These are phyloP conservation scores for Liriodendron chinense DNA, from an alignment of 164 flowering plant species.

Conservation along the genomic window DNA sequence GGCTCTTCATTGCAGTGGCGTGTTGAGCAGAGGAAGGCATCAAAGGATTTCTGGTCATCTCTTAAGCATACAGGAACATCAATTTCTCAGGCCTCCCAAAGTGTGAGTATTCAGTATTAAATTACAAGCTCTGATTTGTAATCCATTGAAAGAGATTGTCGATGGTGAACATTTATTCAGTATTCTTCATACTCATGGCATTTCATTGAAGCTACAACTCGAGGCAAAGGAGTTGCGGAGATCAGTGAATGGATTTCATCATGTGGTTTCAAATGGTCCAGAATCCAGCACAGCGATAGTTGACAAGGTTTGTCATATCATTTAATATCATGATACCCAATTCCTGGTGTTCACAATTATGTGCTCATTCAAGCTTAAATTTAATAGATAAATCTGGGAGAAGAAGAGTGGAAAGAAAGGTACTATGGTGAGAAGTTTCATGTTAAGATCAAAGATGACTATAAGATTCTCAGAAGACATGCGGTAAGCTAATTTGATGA, in stretches of 20 bases:
- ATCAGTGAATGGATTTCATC: background rate
- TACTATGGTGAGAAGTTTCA: slow-evolving; percentile 39
- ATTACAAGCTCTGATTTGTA: background rate
- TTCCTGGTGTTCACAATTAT: background rate
- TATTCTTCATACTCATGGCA: too few species aligned
- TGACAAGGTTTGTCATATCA: slow-evolving; percentile 21
- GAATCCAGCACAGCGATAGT: slow-evolving; percentile 5
- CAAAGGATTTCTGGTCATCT: too few species aligned
- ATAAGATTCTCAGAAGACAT: slow-evolving; percentile 19
- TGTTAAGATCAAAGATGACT: slow-evolving; percentile 25
- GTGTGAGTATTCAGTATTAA: slow-evolving; percentile 11
- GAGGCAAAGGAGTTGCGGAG: too few species aligned
- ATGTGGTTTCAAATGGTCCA: background rate
- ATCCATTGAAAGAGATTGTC: background rate
- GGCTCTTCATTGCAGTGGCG: too few species aligned
- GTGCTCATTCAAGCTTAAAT: slow-evolving; percentile 1
- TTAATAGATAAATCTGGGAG: slow-evolving; percentile 33
- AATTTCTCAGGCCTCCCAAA: slow-evolving; percentile 2
- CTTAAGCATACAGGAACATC: too few species aligned
- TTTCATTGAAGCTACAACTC: too few species aligned
- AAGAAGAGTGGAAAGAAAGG: too few species aligned
- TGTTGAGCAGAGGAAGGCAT: too few species aligned
- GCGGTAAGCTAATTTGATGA: slow-evolving; percentile 24
- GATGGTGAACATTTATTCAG: background rate
- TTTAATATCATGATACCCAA: background rate